Conservation (phyloP, 1,139 yeast species). For the Scheffersomyces cryptocercus region DNA sequence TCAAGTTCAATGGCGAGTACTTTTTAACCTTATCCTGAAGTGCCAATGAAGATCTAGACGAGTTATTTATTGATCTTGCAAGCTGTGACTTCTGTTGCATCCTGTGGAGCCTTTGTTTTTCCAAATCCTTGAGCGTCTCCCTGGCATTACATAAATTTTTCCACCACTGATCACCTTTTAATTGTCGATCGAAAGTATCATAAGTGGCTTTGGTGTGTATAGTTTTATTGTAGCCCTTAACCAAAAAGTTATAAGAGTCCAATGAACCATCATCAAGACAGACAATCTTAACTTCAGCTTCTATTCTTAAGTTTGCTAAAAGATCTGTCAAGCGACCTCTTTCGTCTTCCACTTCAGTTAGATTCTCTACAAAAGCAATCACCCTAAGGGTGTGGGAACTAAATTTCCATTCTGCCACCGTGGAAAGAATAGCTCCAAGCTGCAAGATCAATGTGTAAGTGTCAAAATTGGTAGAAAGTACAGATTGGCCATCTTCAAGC, state of each 20-base stretch:
- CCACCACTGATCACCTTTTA: constrained; percentile 62
- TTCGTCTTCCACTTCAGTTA: constrained; percentile 72
- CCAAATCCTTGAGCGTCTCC: constrained; percentile 40
- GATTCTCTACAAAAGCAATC: constrained; percentile 83
- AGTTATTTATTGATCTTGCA: constrained; percentile 2
- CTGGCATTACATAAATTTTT: constrained; percentile 59
- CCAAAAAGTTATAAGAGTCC: constrained; percentile 69
- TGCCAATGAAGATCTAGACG: background rate
- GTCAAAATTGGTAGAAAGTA: constrained; percentile 86
- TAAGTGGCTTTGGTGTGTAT: constrained; percentile 26
- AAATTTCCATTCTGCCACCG: constrained; percentile 90
- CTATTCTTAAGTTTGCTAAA: constrained; percentile 75
- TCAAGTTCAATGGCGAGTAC: constrained; percentile 30
- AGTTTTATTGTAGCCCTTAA: constrained; percentile 57
- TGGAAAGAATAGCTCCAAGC: constrained; percentile 85
- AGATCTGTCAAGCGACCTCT: constrained; percentile 57
- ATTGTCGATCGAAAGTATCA: constrained; percentile 31
- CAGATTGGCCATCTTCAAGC: constrained; percentile 65
- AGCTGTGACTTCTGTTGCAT: constrained; percentile 6
- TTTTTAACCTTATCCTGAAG: constrained; percentile 9
- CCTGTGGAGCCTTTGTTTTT: constrained; percentile 21
- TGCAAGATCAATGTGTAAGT: constrained; percentile 92
- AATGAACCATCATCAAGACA: constrained; percentile 65
- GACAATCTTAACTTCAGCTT: constrained; percentile 72
- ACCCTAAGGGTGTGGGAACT: constrained; percentile 69